Conservation (phyloP, 2,329 filamentous ascomycete species). For the Aureobasidium sp. region DNA sequence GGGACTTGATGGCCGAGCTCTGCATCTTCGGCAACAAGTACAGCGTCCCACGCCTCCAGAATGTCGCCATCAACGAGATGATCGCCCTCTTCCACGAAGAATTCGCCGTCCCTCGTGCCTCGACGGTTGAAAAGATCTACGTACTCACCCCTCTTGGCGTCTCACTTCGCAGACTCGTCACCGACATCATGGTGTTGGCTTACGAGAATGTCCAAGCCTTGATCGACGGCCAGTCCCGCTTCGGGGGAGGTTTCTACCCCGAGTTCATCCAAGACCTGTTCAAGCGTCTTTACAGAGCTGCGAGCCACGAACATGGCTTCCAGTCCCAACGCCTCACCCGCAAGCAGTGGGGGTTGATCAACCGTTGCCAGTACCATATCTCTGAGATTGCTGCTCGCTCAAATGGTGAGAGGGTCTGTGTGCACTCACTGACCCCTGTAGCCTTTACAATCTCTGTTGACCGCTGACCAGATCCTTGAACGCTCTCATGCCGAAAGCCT, state of each 20-base stretch:
- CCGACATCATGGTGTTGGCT: not conserved
- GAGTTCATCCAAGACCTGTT: not conserved
- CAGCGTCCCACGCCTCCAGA: not conserved
- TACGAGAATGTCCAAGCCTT: not conserved
- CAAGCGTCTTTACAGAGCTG: not conserved
- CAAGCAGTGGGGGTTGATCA: not conserved
- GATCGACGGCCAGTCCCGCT: not conserved
- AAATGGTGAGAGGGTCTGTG: not conserved
- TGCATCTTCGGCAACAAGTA: slow-evolving; percentile 9
- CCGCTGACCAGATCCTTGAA: not conserved
- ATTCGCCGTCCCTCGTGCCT: not conserved
- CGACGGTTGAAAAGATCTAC: not conserved
- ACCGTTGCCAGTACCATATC: not conserved
- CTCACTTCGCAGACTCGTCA: not conserved
- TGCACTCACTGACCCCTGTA: not conserved
- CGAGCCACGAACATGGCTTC: not conserved
- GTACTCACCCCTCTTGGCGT: not conserved
- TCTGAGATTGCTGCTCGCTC: not conserved
- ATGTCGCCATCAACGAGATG: slow-evolving; percentile 1
- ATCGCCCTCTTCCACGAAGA: not conserved
- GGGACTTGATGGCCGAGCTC: not conserved
- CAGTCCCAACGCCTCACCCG: not conserved
- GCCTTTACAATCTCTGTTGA: not conserved
- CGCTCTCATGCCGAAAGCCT: not conserved
- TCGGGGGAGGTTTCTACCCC: not conserved